Base-by-base conservation (phyloP, 2,329 filamentous ascomycete genomes). In the Fusarium solani-melongenae region DNA sequence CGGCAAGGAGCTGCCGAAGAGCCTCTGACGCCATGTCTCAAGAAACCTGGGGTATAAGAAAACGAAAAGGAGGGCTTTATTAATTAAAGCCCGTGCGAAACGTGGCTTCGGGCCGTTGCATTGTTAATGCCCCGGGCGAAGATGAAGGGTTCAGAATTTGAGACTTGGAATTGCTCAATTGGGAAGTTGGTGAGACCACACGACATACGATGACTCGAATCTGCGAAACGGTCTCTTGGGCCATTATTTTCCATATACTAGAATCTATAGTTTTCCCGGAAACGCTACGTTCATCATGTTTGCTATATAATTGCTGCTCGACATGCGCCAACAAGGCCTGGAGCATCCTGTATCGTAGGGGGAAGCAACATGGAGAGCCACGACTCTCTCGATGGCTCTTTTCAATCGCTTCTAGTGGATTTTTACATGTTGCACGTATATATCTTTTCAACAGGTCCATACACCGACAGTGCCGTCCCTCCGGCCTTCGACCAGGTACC, bases 401-500 rank as follows among this genome's bases (percentile, higher is more conserved):
- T 59, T 64, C 58, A 59, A 67, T 67, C 41, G 33, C 69, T 73
- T 71, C 67, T 70, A 70, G 70, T 63, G 73, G 69, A 72, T 75
- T 75, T 70, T 78, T 77, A 78, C 71, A 79, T 72, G 56, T 70
- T 77, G 67, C 58, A 72, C 38, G 71, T 70, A 70, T 67, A 71
- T 72, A 62, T 70, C 65, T 58, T 72, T 27, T 72, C 83, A 89
- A 78, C 93, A 96, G 65, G 92, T 93, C 96, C 96, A 99, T 59
- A 97, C 92, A 41, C 95, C 96, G 33, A 99, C 92, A 62, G 93
- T 89, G 64, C 96, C 96, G 80, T 98, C 94, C 77, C 89, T 91
- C 73, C 96, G 90, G 39, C 96, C 96, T 83, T 98, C 96, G 3
- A 97, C 90, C 80, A 98, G 86, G 83, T 98, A 99, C 1, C 96